phyloP scores from a whole-genome alignment of 1,139 yeast genomes.

The Magnusiomyces paraingens region DNA sequence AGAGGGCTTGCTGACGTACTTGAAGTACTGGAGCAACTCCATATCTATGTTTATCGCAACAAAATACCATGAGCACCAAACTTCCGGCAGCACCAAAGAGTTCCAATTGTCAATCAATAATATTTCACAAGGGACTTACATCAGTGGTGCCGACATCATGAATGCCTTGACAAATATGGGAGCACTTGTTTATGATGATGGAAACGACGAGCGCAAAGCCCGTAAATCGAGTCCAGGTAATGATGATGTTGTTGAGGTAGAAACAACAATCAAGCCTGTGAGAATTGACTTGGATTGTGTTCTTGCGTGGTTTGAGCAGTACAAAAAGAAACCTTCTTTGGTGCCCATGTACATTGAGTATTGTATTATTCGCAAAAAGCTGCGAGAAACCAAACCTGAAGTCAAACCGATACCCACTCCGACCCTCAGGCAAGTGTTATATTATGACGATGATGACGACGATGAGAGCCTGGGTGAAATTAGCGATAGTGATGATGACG shows the following conservation, averaged over 20 bases:
- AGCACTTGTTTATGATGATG: slow-evolving; percentile 1
- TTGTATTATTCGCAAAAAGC: slow-evolving; percentile 1
- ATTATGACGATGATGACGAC: neutral
- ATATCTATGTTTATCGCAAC: slow-evolving; percentile 39
- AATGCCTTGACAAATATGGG: slow-evolving; percentile 14
- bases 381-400: neutral
- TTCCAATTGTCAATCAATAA: slow-evolving; percentile 11
- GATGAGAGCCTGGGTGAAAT: neutral
- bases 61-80: neutral
- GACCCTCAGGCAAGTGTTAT: neutral
- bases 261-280: neutral
- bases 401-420: neutral
- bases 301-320: neutral
- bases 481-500: neutral
- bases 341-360: slow-evolving; percentile 5
- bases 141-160: slow-evolving; percentile 12
- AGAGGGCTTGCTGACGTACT: slow-evolving; percentile 67
- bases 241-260: no score
- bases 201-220: neutral
- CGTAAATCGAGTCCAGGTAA: no score
- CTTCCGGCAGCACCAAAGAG: neutral
- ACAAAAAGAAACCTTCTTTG: slow-evolving; percentile 2
- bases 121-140: slow-evolving; percentile 10
- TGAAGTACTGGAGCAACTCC: slow-evolving; percentile 67
- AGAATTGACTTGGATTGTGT: neutral